Conservation (phyloP, 495 filamentous ascomycete genomes). For the Penicillium pancosmium region DNA sequence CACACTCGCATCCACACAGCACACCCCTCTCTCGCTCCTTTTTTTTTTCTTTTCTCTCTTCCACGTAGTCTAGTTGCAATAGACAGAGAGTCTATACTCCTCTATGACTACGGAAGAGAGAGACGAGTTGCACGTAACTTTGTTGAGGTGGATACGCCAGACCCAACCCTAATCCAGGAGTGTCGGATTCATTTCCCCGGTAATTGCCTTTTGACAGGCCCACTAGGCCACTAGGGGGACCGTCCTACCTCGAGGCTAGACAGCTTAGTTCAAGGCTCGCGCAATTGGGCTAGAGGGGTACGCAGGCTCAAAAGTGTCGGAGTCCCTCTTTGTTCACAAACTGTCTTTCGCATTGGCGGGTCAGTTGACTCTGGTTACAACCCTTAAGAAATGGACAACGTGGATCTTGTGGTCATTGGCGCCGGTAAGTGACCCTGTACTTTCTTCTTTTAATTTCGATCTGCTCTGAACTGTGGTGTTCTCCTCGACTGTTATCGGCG, state of each 20-base stretch:
- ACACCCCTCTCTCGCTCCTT: background rate
- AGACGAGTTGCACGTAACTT: background rate
- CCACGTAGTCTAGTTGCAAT: background rate
- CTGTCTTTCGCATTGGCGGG: conserved; percentile 1
- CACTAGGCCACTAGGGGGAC: background rate
- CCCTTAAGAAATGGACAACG: conserved; percentile 22
- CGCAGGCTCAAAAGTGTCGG: conserved; percentile 1
- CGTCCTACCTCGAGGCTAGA: conserved; percentile 3
- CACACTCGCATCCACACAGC: background rate
- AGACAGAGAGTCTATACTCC: background rate
- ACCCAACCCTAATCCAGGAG: conserved; percentile 2
- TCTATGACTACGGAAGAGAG: background rate
- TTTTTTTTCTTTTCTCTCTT: background rate
- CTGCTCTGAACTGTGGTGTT: background rate
- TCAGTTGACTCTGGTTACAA: background rate
- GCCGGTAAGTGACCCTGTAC: conserved; percentile 38
- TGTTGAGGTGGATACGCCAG: background rate
- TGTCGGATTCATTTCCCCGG: conserved; percentile 5
- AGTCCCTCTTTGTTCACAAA: background rate
- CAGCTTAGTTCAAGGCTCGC: conserved; percentile 1
- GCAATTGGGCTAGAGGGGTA: background rate
- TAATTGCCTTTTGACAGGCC: conserved; percentile 7
- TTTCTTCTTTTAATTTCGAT: background rate
- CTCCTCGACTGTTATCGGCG: background rate
- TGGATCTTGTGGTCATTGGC: conserved; percentile 47